Conservation (phyloP, 1,139 yeast genomes). For the Petasospora fabianii region DNA sequence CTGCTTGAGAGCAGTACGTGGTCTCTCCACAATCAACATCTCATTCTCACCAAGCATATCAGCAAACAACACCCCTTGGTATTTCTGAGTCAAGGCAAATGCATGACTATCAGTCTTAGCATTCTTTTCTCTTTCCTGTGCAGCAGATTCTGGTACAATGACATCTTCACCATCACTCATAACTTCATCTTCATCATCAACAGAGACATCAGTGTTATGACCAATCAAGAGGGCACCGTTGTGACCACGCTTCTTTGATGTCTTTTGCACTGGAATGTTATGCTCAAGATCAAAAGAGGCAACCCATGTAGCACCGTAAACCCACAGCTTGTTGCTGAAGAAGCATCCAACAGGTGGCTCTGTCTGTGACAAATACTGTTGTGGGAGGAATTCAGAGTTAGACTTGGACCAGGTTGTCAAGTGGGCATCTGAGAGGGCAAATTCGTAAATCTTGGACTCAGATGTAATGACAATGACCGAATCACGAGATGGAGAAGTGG, state of each 20-base stretch:
- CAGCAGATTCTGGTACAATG: slow-evolving; percentile 30
- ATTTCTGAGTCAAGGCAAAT: slow-evolving; percentile 76
- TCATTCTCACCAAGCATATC: slow-evolving; percentile 55
- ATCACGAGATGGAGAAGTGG: slow-evolving; percentile 43
- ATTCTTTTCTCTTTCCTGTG: slow-evolving; percentile 29
- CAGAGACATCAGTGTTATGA: slow-evolving; percentile 37
- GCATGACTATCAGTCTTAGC: slow-evolving; percentile 38
- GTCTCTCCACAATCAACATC: slow-evolving; percentile 74
- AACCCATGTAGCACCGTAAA: slow-evolving; percentile 87
- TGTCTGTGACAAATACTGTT: slow-evolving; percentile 51
- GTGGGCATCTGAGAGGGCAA: slow-evolving; percentile 40
- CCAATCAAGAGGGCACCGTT: slow-evolving; percentile 45
- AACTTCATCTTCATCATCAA: slow-evolving; percentile 30
- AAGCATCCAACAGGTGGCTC: slow-evolving; percentile 79
- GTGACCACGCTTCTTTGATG: slow-evolving; percentile 55
- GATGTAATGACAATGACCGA: slow-evolving; percentile 66
- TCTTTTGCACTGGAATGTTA: slow-evolving; percentile 47
- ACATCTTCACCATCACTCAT: slow-evolving; percentile 32
- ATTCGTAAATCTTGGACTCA: slow-evolving; percentile 74
- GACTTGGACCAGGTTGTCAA: slow-evolving; percentile 78
- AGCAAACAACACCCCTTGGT: slow-evolving; percentile 68
- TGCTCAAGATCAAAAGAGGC: slow-evolving; percentile 66
- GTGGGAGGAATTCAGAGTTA: slow-evolving; percentile 74
- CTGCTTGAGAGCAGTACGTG: slow-evolving; percentile 55
- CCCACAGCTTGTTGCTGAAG: slow-evolving; percentile 56